These are phyloP conservation scores for Platanthera zijinensis DNA, from an alignment of 106 monocot species.

Conservation along the genomic window DNA sequence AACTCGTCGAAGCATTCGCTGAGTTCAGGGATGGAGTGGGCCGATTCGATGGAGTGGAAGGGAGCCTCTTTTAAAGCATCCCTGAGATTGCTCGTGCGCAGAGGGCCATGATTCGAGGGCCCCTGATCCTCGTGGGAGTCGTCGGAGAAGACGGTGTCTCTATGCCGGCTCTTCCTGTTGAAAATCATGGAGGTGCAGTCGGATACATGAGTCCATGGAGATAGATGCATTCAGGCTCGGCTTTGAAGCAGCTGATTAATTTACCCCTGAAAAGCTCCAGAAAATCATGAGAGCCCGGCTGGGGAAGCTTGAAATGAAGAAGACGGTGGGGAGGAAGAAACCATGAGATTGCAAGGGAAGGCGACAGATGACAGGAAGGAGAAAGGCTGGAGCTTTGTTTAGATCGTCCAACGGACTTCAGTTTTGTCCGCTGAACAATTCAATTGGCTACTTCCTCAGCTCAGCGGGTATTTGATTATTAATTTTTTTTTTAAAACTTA, in stretches of 20 bases:
- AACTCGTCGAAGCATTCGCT: conserved; percentile 38
- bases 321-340: background rate
- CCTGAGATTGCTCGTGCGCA: conserved; percentile 46
- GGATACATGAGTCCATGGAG: conserved; percentile 87
- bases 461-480: too few species aligned
- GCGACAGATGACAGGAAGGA: background rate
- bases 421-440: too few species aligned
- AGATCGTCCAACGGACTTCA: too few species aligned
- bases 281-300: background rate
- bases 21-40: conserved; percentile 34
- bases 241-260: background rate
- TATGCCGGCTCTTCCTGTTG: conserved; percentile 26
- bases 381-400: background rate
- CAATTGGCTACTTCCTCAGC: too few species aligned
- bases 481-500: too few species aligned
- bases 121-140: conserved; percentile 6
- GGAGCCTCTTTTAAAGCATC: conserved; percentile 66
- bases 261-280: background rate
- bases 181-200: conserved; percentile 74
- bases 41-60: conserved; percentile 22
- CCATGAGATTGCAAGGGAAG: background rate
- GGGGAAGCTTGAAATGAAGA: too few species aligned
- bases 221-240: conserved; percentile 54
- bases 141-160: background rate
- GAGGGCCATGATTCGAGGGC: conserved; percentile 28